These are phyloP conservation scores for Vanilla planifolia DNA, from an alignment of 106 monocot species.

Conservation along the genomic window DNA sequence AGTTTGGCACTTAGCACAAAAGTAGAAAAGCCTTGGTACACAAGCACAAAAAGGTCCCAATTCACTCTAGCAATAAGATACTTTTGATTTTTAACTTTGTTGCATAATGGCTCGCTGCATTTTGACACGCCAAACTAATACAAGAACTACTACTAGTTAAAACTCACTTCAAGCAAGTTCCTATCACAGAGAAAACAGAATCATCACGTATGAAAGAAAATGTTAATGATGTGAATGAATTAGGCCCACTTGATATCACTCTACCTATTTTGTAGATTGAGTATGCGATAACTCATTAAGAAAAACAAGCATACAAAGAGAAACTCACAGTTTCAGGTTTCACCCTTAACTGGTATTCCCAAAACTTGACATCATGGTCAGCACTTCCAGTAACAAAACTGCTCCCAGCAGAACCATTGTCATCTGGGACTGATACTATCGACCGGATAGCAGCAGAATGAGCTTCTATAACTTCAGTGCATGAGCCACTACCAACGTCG, in stretches of 20 bases:
- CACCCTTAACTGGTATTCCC: constrained; percentile 72
- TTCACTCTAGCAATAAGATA: not conserved
- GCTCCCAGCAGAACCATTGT: constrained; percentile 30
- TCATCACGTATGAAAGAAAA: not conserved
- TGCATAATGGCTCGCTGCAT: not conserved
- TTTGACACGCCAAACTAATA: not conserved
- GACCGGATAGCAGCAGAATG: constrained; percentile 61
- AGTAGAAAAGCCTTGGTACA: not conserved
- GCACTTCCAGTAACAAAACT: constrained; percentile 86
- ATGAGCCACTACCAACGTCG: constrained; percentile 81
- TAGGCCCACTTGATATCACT: not conserved
- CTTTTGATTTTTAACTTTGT: no score
- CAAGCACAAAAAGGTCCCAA: not conserved
- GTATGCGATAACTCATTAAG: not conserved
- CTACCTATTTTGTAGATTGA: not conserved
- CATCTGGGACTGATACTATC: constrained; percentile 50
- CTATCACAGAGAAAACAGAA: not conserved
- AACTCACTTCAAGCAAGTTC: not conserved
- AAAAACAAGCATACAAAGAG: not conserved
- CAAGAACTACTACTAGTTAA: not conserved
- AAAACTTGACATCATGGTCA: constrained; percentile 88
- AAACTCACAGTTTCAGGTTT: constrained; percentile 55
- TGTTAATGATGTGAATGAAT: no score
- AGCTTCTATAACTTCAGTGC: constrained; percentile 65
- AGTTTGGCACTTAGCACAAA: not conserved